These are phyloP conservation scores for Hanseniaspora thailandica DNA, from an alignment of 805 yeast species.

Conservation along the genomic window DNA sequence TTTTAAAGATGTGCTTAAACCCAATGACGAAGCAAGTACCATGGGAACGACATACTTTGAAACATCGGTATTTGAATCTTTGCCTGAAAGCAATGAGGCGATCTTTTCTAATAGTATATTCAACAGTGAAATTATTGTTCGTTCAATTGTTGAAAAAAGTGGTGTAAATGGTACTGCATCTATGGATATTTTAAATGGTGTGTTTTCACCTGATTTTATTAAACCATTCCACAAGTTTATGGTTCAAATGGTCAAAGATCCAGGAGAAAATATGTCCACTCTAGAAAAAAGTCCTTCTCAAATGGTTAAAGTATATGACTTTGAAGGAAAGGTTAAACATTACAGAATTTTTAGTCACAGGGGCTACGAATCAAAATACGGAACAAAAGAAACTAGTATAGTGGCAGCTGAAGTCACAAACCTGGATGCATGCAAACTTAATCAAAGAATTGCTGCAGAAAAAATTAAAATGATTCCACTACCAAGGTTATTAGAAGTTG, in stretches of 20 bases:
- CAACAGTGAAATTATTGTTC: slow-evolving; percentile 57
- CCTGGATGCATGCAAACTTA: slow-evolving; percentile 13
- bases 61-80: not conserved
- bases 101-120: slow-evolving; percentile 36
- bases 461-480: not conserved
- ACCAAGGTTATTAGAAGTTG: not conserved
- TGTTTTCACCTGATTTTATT: slow-evolving; percentile 46
- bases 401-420: slow-evolving; percentile 22
- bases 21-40: slow-evolving; percentile 16
- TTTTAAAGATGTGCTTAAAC: slow-evolving; percentile 19
- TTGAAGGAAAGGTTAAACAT: slow-evolving; percentile 61
- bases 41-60: not conserved
- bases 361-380: slow-evolving; percentile 28
- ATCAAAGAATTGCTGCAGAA: not conserved
- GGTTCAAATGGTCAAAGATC: slow-evolving; percentile 37
- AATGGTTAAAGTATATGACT: slow-evolving; percentile 55
- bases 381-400: slow-evolving; percentile 22
- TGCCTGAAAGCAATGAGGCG: not conserved
- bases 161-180: slow-evolving; percentile 47
- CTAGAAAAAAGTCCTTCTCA: slow-evolving; percentile 25
- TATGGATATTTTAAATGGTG: slow-evolving; percentile 37
- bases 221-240: slow-evolving; percentile 42
- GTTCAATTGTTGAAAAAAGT: slow-evolving; percentile 34
- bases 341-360: slow-evolving; percentile 49
- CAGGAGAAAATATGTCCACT: slow-evolving; percentile 27